Percentiles rank a stretch among this genome's conserved stretches.
phyloP scores from a whole-genome alignment of 2,329 filamentous ascomycete genomes.

The Talaromyces sp. region DNA sequence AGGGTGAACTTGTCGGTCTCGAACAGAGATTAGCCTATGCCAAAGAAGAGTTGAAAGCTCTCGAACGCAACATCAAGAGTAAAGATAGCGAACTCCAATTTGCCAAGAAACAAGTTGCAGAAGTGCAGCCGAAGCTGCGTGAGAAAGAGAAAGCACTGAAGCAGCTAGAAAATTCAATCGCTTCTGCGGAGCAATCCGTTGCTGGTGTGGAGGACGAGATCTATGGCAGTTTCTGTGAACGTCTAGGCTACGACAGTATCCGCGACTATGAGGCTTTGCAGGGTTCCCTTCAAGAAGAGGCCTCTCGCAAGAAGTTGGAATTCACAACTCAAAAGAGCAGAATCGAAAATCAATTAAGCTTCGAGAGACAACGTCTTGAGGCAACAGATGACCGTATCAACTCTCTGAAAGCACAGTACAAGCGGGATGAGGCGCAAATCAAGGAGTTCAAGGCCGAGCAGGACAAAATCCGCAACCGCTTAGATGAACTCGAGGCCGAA shows the following conservation, averaged over 20 bases:
- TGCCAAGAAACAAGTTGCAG: slow-evolving; percentile 67
- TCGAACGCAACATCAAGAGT: slow-evolving; percentile 78
- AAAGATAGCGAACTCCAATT: slow-evolving; percentile 78
- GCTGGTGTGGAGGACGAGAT: slow-evolving; percentile 82
- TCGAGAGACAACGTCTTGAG: slow-evolving; percentile 68
- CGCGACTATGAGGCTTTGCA: slow-evolving; percentile 92
- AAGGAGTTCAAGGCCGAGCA: slow-evolving; percentile 69
- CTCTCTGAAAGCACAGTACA: slow-evolving; percentile 62
- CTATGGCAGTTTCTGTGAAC: slow-evolving; percentile 79
- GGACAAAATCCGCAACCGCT: slow-evolving; percentile 66
- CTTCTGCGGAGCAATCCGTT: slow-evolving; percentile 62
- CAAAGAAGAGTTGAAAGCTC: slow-evolving; percentile 71
- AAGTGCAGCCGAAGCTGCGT: slow-evolving; percentile 73
- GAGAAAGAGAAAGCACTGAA: slow-evolving; percentile 69
- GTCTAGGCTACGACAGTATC: slow-evolving; percentile 83
- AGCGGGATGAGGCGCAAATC: slow-evolving; percentile 67
- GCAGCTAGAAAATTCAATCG: slow-evolving; percentile 56
- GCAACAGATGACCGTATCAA: slow-evolving; percentile 67
- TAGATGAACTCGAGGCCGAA: slow-evolving; percentile 71
- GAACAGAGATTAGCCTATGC: slow-evolving; percentile 71
- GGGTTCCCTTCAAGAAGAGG: slow-evolving; percentile 86
- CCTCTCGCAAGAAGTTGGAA: slow-evolving; percentile 77
- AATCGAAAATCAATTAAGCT: slow-evolving; percentile 59
- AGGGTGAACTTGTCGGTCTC: slow-evolving; percentile 73
- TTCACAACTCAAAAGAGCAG: slow-evolving; percentile 74